Evolutionary conservation across 805 yeast genomes (phyloP), one percentile per base, ranked within the genome.

Genomic region (Dipodascus geniculatus): DNA sequence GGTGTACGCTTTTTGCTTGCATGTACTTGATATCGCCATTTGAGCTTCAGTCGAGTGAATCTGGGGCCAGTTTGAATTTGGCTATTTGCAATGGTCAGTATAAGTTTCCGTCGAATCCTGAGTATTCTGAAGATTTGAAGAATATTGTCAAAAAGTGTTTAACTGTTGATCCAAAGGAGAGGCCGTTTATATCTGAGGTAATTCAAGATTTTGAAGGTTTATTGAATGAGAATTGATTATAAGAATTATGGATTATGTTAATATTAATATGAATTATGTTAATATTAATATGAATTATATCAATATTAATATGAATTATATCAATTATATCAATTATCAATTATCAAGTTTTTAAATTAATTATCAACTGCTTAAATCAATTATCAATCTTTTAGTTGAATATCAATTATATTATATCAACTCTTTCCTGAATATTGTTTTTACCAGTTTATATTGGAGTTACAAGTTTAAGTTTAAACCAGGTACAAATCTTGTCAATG

Each of bases 21-120:
- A 74, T 91, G 66, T 90, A 85, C 69, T 84, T 85, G 0, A 74
- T 75, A 28, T 85, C 96, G 2, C 98, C 98, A 1, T 90, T 90
- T 66, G 96, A 89, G 64, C 75, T 87, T 63, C 82, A 85, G 65
- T 93, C 87, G 62, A 75, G 79, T 48, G 82, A 83, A 44, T 79
- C 81, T 55, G 97, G 97, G 16, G 96, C 95, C 3, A 85, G 83
- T 58, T 72, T 89, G 59, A 80, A 75, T 51, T 72, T 88, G 60
- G 95, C 95, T 3, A 85, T 90, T 35, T 72, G 78, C 17, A 80
- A 78, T 53, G 93, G 87, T 1, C 78, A 72, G 52, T 88, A 75
- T 68, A 63, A 71, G 22, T 75, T 82, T 58, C 90, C 93, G 1
- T 58, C 64, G 2, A 61, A 69, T 53, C 76, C 79, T 9, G 66